These are phyloP conservation scores for Saccharomyces uvarum DNA, from an alignment of 1,139 yeast genomes.

Conservation along the genomic window DNA sequence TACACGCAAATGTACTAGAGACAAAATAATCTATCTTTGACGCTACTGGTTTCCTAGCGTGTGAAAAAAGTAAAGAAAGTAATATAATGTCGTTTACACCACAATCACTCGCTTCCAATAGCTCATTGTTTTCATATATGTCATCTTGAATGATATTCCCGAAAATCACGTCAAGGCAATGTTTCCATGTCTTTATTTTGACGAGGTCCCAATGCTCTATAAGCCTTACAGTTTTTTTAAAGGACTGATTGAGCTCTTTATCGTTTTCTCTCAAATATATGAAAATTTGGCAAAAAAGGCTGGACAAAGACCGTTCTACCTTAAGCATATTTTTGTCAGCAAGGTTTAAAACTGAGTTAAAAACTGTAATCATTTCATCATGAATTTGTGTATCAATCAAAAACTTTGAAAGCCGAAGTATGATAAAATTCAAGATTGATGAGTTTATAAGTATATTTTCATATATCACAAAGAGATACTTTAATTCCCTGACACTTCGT, in stretches of 20 bases:
- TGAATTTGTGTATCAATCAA: neutral
- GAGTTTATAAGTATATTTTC: conserved; percentile 6
- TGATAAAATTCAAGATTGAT: neutral
- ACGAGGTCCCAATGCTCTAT: neutral
- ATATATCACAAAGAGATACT: conserved; percentile 14
- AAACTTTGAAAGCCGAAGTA: conserved; percentile 2
- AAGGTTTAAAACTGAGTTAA: neutral
- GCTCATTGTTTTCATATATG: neutral
- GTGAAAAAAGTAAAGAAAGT: conserved; percentile 11
- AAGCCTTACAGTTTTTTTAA: neutral
- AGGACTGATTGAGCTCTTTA: neutral
- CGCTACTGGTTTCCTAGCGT: conserved; percentile 2
- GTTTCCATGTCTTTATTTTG: neutral
- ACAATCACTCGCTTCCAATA: neutral
- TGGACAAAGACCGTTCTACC: neutral
- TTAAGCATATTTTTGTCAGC: neutral
- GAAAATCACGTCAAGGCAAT: neutral
- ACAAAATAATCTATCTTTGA: neutral
- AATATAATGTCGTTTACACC: conserved; percentile 4
- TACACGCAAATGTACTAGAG: neutral
- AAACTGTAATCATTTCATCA: neutral
- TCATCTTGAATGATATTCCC: neutral
- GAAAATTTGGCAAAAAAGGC: neutral
- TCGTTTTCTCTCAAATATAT: neutral
- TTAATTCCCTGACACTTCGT: conserved; percentile 12